Evolutionary conservation across 2,329 filamentous ascomycete genomes (phyloP), one percentile per base, ranked within the genome.

Genomic region (Westerdykella sp.): DNA sequence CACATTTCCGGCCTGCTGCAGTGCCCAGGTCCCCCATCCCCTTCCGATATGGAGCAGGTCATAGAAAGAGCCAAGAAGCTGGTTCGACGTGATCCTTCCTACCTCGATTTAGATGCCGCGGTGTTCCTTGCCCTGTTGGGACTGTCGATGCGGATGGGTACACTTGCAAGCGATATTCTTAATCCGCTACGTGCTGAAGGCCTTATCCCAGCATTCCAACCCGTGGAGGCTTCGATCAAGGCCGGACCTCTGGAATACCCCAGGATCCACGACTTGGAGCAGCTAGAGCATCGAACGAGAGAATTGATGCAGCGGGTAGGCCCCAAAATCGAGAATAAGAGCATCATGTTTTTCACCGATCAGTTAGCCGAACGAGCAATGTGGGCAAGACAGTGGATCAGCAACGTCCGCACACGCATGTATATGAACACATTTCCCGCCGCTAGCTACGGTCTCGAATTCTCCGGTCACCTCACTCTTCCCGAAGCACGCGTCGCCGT

Each of bases 161-260:
- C 60, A 35, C 47, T 62, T 14, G 54, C 58, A 11, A 54, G 59
- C 40, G 58, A 62, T 30, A 54, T 62, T 2, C 44, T 59, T 32
- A 32, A 52, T 10, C 43, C 52, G 16, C 44, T 63, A 7, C 53
- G 58, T 37, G 45, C 44, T n/a, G 51, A 50, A 32, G 49, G 49
- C 4, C 41, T 63, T 12, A 43, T 49, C 12, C 44, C 31, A 13
- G 46, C 49, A 10, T 57, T 56, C 36, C 36, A 51, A 10, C 37
- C 40, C 9, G 30, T 34, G 34, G 23, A 25, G 34, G 9, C 30
- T 11, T n/a, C 16, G 12, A 15, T 25, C 35, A 14, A 15, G 30
- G 15, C 12, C 18, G 31, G 16, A 25, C 36, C 32, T 16, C 5
- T 5, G 10, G n/a, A 16, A 18, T 22, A 21, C 39, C 41, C 42